Evolutionary conservation across 116 monocot species (phyloP), one percentile per base, ranked within the genome.

Genomic region (Papilionanthe hybrid): DNA sequence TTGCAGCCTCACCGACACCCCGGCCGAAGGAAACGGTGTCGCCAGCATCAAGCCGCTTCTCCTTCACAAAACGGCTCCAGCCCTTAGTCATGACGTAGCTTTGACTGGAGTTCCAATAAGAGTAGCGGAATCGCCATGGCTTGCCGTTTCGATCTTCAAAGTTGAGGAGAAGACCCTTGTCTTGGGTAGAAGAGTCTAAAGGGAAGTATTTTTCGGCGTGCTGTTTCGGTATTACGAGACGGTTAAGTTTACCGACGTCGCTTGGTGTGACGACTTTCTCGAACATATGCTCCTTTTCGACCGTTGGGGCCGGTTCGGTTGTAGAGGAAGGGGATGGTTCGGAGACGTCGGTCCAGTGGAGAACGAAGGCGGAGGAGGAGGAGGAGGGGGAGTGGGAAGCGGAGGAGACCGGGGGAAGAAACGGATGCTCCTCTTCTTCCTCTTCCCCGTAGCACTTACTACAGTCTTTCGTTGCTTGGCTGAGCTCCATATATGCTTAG

Each of bases 51-150:
- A 92, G 90, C 15, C 82, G 72, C 76, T 90, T 92, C 68, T 92
- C 94, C 78, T 88, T 90, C 75, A 94, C 95, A 72, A 95, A 95
- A 42, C 92, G 87, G 81, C 88, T 89, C 95, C 95, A 95, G 9
- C 95, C 95, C 42, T 91, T 92, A 63, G 95, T 95, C 91, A 95
- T 95, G 74, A 95, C 95, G 81, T 95, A 95, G 90, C 92, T 92
- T 87, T 95, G 95, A 85, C 95, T 95, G 78, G 92, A 92, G 77
- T 87, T 90, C 95, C 95, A 95, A 84, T 95, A 95, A 77, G 91
- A 95, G 85, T 95, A 95, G 22, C 95, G 87, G 86, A 95, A 95
- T 25, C 87, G 78, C 92, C 92, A 95, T 15, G 84, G 83, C 75
- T 83, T 87, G 44, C 92, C 92, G 58, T 85, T 82, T 13, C 84